Base-by-base conservation (phyloP, 148 eudicot species). In the Selenicereus undatus region DNA sequence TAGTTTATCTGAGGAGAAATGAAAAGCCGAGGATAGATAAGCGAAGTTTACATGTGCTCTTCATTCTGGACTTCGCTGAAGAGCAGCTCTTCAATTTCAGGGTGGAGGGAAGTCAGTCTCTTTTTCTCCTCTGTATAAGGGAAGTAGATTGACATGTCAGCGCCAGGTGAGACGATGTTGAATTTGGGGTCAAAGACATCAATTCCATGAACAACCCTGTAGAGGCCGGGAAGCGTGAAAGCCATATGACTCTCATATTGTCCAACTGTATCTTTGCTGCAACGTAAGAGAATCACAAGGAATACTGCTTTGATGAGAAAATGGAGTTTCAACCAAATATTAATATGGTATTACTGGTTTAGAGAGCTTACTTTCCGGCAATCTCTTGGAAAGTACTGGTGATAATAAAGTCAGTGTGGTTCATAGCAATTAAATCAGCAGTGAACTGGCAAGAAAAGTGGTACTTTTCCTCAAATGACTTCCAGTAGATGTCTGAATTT, bases 311-410 rank as follows among this genome's bases (percentile, higher is more conserved):
- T 64, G 68, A 64, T 64, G 27, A 64, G 29, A 8, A n/a, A 8
- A 24, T 24, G 13, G 68, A n/a, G 29, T 64, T n/a, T 64, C 29
- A 24, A 64, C 68, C 8, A 8, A 64, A 64, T n/a, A 64, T n/a
- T 24, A 64, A 8, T 11, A 24, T 39, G 13, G n/a, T 22, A 22
- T n/a, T 64, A 6, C 22, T 3, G 8, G 68, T 9, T 11, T 13
- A 56, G 77, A 54, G 66, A 20, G 54, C 75, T 75, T 91, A 95
- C 99, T 91, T 95, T 84, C 99, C 99, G 18, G 99, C 99, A 60
- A 95, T 95, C 80, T 95, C 99, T 85, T 95, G 99, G 91, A 95
- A 95, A 26, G 99, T 95, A 81, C 99, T 95, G 27, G 99, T 95
- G 89, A 95, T 95, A 78, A 95, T 95, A 86, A 95, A 95, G 79